Conservation (phyloP, 23 red algal species). For the Gracilaria gracilis region DNA sequence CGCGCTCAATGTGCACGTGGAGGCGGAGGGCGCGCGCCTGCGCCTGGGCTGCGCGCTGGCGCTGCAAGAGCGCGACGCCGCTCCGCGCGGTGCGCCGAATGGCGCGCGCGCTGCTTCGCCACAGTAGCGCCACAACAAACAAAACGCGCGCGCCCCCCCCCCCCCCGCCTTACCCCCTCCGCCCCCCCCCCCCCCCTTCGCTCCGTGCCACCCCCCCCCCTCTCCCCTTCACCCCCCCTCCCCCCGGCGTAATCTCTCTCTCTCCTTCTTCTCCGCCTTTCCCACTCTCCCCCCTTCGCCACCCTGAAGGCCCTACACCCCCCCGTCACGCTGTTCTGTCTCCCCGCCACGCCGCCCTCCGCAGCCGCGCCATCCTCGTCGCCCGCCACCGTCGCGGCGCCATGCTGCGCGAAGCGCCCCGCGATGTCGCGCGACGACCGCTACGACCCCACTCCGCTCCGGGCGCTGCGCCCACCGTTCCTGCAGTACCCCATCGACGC, state of each 20-base stretch:
- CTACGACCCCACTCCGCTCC: constrained; percentile 5
- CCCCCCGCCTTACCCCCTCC: background rate
- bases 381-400: constrained; percentile 3
- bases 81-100: background rate
- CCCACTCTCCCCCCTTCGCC: background rate
- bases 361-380: background rate
- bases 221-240: background rate
- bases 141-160: background rate
- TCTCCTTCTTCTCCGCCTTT: background rate
- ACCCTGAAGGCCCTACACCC: background rate
- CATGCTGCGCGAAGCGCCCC: constrained; percentile 17
- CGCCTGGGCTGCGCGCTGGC: background rate
- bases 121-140: too few relatives aligned
- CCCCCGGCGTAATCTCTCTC: too few relatives aligned
- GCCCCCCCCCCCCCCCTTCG: background rate
- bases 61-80: background rate
- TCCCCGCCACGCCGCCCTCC: too few relatives aligned
- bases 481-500: constrained; percentile 17
- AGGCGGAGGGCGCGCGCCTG: background rate
- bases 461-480: background rate
- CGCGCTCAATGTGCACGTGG: background rate
- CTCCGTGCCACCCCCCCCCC: background rate
- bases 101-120: too few relatives aligned
- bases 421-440: constrained; percentile 29
- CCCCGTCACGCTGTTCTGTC: background rate